phyloP scores from a whole-genome alignment of 305 asterid genomes.

The Ilex paraguariensis region DNA sequence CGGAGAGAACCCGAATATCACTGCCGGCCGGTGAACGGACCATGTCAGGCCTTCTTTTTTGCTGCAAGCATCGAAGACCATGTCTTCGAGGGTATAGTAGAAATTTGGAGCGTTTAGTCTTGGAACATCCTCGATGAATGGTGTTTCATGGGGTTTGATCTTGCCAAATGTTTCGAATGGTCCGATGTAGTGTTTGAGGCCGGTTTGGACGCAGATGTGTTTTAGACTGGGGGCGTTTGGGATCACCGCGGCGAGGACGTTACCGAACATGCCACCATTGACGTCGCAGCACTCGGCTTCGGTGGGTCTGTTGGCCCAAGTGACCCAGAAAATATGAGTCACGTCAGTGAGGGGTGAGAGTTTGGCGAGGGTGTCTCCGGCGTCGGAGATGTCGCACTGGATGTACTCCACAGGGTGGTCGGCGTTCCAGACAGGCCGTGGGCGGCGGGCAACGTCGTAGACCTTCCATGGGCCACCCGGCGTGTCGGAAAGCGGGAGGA shows the following conservation, averaged over 20 bases:
- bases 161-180: slow-evolving; percentile 38
- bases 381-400: slow-evolving; percentile 38
- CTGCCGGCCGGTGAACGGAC: slow-evolving; percentile 50
- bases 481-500: slow-evolving; percentile 50
- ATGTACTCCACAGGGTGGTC: slow-evolving; percentile 34
- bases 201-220: slow-evolving; percentile 45
- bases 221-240: slow-evolving; percentile 38
- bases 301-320: slow-evolving; percentile 36
- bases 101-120: slow-evolving; percentile 30
- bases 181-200: slow-evolving; percentile 39
- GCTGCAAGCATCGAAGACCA: slow-evolving; percentile 29
- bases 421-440: slow-evolving; percentile 34
- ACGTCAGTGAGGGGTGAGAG: slow-evolving; percentile 32
- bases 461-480: slow-evolving; percentile 72
- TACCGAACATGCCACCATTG: slow-evolving; percentile 42
- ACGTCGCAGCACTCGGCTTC: slow-evolving; percentile 36
- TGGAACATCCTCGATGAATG: slow-evolving; percentile 38
- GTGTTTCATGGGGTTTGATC: slow-evolving; percentile 34
- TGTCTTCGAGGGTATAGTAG: slow-evolving; percentile 45
- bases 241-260: slow-evolving; percentile 33
- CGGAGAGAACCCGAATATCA: slow-evolving; percentile 45
- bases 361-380: slow-evolving; percentile 25
- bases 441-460: slow-evolving; percentile 54
- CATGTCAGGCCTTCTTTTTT: slow-evolving; percentile 39
- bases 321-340: slow-evolving; percentile 42